phyloP scores from a whole-genome alignment of 1,284 basidiomycete genomes.

The Ceratorhiza oryzae-sativae region DNA sequence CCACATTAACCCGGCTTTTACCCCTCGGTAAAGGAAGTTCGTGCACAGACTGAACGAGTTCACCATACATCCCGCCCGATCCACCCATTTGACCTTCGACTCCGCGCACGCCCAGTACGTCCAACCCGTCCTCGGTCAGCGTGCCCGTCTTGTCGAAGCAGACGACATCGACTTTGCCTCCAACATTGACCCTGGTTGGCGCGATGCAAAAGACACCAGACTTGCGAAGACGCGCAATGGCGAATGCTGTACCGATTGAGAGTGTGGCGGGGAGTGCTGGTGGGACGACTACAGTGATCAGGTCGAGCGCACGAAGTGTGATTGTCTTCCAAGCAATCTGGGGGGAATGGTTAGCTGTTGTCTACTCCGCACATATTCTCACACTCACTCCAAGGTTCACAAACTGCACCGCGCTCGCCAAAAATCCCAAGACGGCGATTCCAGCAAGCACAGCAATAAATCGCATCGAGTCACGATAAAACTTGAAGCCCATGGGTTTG shows the following conservation, averaged over 20 bases:
- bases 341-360: neutral
- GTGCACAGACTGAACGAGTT: constrained; percentile 85
- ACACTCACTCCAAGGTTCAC: constrained; percentile 81
- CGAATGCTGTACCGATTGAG: constrained; percentile 97
- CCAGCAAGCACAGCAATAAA: constrained; percentile 93
- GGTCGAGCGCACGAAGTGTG: constrained; percentile 88
- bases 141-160: constrained; percentile 99
- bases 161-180: constrained; percentile 96
- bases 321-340: constrained; percentile 92
- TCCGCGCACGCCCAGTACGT: constrained; percentile 90
- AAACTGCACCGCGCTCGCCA: constrained; percentile 89
- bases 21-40: constrained; percentile 79
- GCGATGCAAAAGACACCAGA: constrained; percentile 96
- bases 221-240: constrained; percentile 88
- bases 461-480: constrained; percentile 96
- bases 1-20: constrained; percentile 76
- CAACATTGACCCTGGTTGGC: constrained; percentile 94
- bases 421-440: constrained; percentile 88
- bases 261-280: constrained; percentile 97
- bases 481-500: constrained; percentile 97
- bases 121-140: constrained; percentile 96
- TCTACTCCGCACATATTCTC: neutral
- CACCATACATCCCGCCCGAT: constrained; percentile 78
- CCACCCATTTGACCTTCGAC: constrained; percentile 59
- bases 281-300: constrained; percentile 98